phyloP scores from a whole-genome alignment of 495 filamentous ascomycete genomes.

The Hyaloscypha bicolor region DNA sequence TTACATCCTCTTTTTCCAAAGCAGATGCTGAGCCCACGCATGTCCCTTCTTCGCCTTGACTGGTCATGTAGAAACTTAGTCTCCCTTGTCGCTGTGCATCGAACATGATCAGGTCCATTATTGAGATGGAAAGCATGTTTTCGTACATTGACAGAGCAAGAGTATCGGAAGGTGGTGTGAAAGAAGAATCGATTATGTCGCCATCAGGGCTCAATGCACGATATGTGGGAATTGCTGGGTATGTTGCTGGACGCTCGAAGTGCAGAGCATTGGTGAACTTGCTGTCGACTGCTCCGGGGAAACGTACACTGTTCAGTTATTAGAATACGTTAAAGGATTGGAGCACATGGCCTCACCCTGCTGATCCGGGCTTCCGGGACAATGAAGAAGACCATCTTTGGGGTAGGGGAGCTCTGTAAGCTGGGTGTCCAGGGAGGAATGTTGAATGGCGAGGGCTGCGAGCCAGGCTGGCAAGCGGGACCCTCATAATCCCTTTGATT shows the following conservation, averaged over 20 bases:
- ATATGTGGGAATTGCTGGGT: slow-evolving; percentile 64
- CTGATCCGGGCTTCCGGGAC: slow-evolving; percentile 30
- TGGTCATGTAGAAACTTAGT: slow-evolving; percentile 97
- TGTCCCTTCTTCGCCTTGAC: slow-evolving; percentile 93
- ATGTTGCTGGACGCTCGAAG: slow-evolving; percentile 69
- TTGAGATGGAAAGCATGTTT: slow-evolving; percentile 72
- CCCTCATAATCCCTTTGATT: slow-evolving; percentile 20
- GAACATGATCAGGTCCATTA: slow-evolving; percentile 95
- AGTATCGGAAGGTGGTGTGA: slow-evolving; percentile 64
- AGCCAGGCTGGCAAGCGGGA: slow-evolving; percentile 9
- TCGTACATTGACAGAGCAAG: slow-evolving; percentile 50
- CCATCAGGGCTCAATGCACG: slow-evolving; percentile 76
- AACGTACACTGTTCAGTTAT: slow-evolving; percentile 58
- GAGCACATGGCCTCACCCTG: slow-evolving; percentile 19
- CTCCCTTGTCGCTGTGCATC: slow-evolving; percentile 73
- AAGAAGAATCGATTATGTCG: slow-evolving; percentile 70
- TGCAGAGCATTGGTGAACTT: slow-evolving; percentile 79
- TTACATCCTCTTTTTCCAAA: slow-evolving; percentile 77
- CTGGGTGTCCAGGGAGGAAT: slow-evolving; percentile 1
- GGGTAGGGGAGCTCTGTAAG: not conserved
- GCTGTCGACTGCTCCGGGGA: slow-evolving; percentile 94
- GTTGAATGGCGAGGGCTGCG: not conserved
- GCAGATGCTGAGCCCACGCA: slow-evolving; percentile 85
- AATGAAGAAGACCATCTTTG: slow-evolving; percentile 29
- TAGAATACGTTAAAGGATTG: not conserved